Evolutionary conservation across 192 early-diverging fungal species (phyloP).

Genomic region (Coemansia sp.): DNA sequence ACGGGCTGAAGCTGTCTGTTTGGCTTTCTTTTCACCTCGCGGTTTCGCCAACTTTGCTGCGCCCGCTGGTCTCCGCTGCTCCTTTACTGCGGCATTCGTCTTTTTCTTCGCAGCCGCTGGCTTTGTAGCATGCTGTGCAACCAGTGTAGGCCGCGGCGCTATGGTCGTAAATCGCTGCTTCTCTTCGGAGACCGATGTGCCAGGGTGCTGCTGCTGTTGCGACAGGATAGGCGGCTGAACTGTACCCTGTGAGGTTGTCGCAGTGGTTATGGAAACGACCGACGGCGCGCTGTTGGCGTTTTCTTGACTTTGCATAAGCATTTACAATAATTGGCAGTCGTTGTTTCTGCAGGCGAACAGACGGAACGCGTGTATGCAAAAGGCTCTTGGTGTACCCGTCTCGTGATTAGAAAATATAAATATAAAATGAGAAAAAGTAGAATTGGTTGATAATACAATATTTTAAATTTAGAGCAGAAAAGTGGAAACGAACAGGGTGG

Average conservation of each 20-base stretch:
- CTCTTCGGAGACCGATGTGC: neutral
- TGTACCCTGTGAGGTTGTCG: neutral
- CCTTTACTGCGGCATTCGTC: neutral
- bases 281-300: neutral
- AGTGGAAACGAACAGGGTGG: neutral
- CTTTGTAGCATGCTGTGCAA: slow-evolving; percentile 1
- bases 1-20: neutral
- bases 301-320: slow-evolving; percentile 34
- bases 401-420: neutral
- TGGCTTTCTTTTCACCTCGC: slow-evolving; percentile 1
- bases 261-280: neutral
- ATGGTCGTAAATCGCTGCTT: slow-evolving; percentile 7
- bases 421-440: neutral
- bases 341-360: neutral
- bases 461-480: neutral
- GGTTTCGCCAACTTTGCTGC: slow-evolving; percentile 1
- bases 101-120: slow-evolving; percentile 1
- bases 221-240: neutral
- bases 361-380: slow-evolving; percentile 8
- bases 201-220: neutral
- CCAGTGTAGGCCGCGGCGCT: slow-evolving; percentile 16
- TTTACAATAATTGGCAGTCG: neutral
- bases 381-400: neutral
- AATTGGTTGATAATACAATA: neutral
- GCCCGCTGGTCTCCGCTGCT: slow-evolving; percentile 7